Conservation (phyloP, 805 yeast species). For the Ogataea ganodermae region DNA sequence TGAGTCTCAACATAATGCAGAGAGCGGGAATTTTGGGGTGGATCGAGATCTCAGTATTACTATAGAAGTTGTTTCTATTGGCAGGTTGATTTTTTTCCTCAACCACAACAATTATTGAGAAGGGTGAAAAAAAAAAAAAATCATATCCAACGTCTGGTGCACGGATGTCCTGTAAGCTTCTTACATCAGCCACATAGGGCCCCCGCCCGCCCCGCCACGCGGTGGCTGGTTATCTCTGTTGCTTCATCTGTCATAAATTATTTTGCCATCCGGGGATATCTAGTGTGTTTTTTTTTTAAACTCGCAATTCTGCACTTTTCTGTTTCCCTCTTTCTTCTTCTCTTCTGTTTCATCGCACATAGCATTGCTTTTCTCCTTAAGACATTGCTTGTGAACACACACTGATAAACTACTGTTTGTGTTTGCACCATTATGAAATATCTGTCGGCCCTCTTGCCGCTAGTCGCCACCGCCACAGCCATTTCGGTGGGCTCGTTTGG, state of each 20-base stretch:
- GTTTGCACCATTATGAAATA: conserved; percentile 4
- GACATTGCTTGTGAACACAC: neutral
- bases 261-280: conserved; percentile 2
- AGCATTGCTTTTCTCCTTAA: neutral
- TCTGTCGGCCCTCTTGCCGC: conserved; percentile 12
- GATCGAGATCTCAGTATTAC: neutral
- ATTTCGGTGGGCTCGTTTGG: conserved; percentile 5
- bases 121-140: neutral
- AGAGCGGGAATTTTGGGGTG: neutral
- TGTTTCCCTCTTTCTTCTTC: neutral
- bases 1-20: neutral
- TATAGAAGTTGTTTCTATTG: neutral
- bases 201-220: neutral
- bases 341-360: neutral
- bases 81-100: neutral
- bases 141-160: neutral
- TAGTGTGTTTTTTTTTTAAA: neutral
- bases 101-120: no score
- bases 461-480: conserved; percentile 13
- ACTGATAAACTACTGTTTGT: neutral
- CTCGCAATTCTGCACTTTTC: neutral
- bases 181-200: neutral
- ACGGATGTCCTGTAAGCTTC: neutral
- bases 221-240: conserved; percentile 7
- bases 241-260: neutral